These are phyloP conservation scores for Brettanomyces naardenensis DNA, from an alignment of 805 yeast genomes.

Conservation along the genomic window DNA sequence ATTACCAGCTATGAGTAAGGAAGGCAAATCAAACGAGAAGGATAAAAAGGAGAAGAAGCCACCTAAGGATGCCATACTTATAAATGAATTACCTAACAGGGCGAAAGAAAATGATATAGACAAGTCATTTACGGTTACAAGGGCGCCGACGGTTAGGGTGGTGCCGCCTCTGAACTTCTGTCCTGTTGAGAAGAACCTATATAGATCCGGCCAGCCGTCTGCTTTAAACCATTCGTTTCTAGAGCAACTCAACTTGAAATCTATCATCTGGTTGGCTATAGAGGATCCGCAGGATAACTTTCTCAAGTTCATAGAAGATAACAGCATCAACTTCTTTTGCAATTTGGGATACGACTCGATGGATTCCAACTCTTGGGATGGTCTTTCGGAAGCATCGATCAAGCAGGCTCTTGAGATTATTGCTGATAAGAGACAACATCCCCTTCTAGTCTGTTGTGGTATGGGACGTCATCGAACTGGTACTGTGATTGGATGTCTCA, in stretches of 20 bases:
- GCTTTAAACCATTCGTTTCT: conserved; percentile 87
- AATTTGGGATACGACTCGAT: conserved; percentile 56
- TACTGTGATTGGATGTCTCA: conserved; percentile 87
- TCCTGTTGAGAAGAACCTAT: conserved; percentile 83
- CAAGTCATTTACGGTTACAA: conserved; percentile 25
- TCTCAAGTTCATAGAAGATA: conserved; percentile 68
- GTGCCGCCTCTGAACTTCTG: conserved; percentile 95
- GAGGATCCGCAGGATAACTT: conserved; percentile 93
- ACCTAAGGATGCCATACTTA: conserved; percentile 17
- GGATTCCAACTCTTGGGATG: conserved; percentile 85
- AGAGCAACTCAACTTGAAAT: conserved; percentile 60
- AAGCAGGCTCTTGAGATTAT: conserved; percentile 72
- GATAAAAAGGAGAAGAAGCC: conserved; percentile 9
- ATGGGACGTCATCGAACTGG: conserved; percentile 99
- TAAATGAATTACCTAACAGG: conserved; percentile 18
- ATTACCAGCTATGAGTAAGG: too few relatives aligned
- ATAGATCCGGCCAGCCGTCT: conserved; percentile 91
- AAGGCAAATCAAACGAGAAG: too few relatives aligned
- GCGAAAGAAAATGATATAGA: conserved; percentile 17
- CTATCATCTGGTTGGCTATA: conserved; percentile 89
- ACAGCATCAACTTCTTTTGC: conserved; percentile 70
- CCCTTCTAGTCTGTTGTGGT: conserved; percentile 88
- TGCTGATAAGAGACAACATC: conserved; percentile 65
- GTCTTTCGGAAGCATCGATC: conserved; percentile 76
- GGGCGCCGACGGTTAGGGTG: conserved; percentile 56